phyloP scores from a whole-genome alignment of 1,284 basidiomycete species.

The Ceratobasidium sp. region DNA sequence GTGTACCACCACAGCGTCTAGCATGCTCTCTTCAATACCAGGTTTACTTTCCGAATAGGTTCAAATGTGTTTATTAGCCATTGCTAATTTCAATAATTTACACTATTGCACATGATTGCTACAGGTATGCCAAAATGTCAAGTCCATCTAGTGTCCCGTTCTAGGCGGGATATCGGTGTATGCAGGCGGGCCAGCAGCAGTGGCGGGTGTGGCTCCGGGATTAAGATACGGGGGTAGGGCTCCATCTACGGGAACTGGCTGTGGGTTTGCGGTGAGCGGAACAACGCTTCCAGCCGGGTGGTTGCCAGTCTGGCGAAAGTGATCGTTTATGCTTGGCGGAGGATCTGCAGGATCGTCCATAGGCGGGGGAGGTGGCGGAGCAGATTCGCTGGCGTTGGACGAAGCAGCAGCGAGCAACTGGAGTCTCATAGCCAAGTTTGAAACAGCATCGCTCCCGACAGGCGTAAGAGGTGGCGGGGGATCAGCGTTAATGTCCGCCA shows the following conservation, averaged over 20 bases:
- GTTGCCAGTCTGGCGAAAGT: conserved; percentile 38
- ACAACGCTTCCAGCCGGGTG: conserved; percentile 56
- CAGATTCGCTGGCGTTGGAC: conserved; percentile 45
- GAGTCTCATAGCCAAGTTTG: conserved; percentile 69
- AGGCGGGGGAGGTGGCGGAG: conserved; percentile 78
- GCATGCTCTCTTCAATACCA: conserved; percentile 22
- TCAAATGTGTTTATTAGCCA: background rate
- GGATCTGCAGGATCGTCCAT: conserved; percentile 86
- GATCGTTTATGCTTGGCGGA: conserved; percentile 78
- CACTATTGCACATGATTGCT: conserved; percentile 4
- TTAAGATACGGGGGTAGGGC: conserved; percentile 36
- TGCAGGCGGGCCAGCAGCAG: conserved; percentile 25
- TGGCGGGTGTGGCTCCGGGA: conserved; percentile 2
- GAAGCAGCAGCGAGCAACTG: conserved; percentile 63
- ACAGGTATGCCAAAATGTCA: background rate
- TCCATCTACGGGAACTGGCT: conserved; percentile 24
- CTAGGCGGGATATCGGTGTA: conserved; percentile 36
- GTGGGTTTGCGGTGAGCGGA: conserved; percentile 20
- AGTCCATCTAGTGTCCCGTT: background rate
- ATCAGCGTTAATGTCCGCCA: conserved; percentile 24
- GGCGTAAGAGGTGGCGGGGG: conserved; percentile 35
- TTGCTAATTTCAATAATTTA: conserved; percentile 37
- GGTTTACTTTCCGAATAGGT: conserved; percentile 11
- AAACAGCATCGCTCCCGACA: conserved; percentile 62
- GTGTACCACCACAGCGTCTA: conserved; percentile 20